Percentiles rank a stretch among this genome's conserved stretches.
Conservation (phyloP, 768 basidiomycete species). For the Hypsizygus marmoreus region DNA sequence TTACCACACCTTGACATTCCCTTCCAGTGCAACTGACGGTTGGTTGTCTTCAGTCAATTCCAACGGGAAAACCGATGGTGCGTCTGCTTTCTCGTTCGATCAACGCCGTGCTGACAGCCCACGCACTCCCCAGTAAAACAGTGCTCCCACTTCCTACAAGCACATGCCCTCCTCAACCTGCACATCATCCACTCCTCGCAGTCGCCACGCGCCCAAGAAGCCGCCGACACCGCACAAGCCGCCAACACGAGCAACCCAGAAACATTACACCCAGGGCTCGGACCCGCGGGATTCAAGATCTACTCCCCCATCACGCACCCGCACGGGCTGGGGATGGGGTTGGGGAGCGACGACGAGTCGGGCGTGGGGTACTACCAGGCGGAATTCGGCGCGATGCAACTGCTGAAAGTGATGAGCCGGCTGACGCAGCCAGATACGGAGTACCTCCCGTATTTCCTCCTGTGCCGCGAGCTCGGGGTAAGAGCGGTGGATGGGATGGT, state of each 20-base stretch:
- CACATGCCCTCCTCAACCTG: constrained; percentile 79
- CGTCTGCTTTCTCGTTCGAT: constrained; percentile 22
- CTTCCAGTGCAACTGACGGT: background rate
- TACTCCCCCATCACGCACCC: constrained; percentile 48
- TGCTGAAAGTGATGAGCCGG: constrained; percentile 81
- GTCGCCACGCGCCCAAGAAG: constrained; percentile 36
- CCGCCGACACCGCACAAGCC: constrained; percentile 29
- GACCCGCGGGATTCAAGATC: constrained; percentile 65
- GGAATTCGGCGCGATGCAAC: constrained; percentile 78
- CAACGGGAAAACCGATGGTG: constrained; percentile 71
- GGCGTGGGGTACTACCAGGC: constrained; percentile 51
- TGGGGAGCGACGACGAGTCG: constrained; percentile 28
- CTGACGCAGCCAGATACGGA: constrained; percentile 64
- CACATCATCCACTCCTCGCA: constrained; percentile 87
- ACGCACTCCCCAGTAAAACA: constrained; percentile 57
- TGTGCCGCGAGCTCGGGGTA: constrained; percentile 84
- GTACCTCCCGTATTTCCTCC: constrained; percentile 76
- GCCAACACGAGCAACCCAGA: constrained; percentile 43
- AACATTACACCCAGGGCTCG: constrained; percentile 59
- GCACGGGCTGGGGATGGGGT: constrained; percentile 22
- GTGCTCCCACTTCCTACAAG: constrained; percentile 83
- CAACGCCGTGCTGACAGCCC: background rate
- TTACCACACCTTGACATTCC: constrained; percentile 4
- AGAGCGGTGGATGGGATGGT: constrained; percentile 86
- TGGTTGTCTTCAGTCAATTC: constrained; percentile 59